Base-by-base conservation (phyloP, 192 early-diverging fungal genomes). In the Mortierella claussenii region DNA sequence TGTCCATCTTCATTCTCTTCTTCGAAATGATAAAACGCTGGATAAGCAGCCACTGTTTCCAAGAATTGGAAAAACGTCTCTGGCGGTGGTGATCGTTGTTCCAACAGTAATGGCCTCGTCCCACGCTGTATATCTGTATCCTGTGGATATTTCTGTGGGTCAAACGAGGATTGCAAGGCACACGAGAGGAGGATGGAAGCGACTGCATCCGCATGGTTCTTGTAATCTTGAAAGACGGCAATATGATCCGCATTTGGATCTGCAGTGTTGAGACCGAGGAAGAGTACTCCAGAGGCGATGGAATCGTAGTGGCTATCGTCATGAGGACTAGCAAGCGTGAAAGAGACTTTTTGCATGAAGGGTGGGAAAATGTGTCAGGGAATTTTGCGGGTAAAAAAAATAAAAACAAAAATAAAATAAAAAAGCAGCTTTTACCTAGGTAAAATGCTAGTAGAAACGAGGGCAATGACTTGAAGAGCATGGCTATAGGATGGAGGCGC, bases 171-270 rank as follows among this genome's bases (percentile, higher is more conserved):
- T 11, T 33, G 28, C 13, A 33, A 36, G 44, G 58, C 58, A 7
- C 45, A 34, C 21, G 31, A 48, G n/a, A 48, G 37, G 21, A 60
- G 36, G 30, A 60, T 49, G 11, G 58, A 60, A n/a, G 58, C 58
- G 2, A 60, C 58, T 28, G 46, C 58, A 34, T 60, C 58, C 31
- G 58, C 58, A 23, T 60, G 58, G 32, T 60, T 60, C 32, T 23
- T 60, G 32, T 13, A 48, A 9, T 60, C 58, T 36, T 34, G 31
- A 17, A 60, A 60, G 3, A 60, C 28, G 24, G 31, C 26, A 2
- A 31, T 33, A 2, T 4, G 18, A 49, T 60, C 45, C 0, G 58
- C 58, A 24, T 60, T 15, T 0, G 58, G 58, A 20, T 18, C 46
- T 33, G 45, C 58, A 34, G 58, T 49, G 27, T 49, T 60, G 58